Percentiles rank a stretch among this genome's conserved stretches.
Conservation (phyloP, 2,329 filamentous ascomycete species). For the Cordyceps fumosorosea region DNA sequence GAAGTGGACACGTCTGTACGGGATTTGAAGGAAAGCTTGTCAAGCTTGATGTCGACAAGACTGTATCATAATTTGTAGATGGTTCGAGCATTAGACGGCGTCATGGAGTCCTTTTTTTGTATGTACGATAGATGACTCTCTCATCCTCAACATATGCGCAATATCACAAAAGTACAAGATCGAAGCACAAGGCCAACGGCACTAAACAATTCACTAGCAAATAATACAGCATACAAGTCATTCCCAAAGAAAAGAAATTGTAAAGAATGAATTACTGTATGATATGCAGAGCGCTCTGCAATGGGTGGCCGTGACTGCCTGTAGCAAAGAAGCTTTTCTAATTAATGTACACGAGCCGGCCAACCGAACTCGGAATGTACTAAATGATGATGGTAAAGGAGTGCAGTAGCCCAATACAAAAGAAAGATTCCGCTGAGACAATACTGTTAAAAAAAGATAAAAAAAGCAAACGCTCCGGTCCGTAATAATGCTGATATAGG, state of each 20-base stretch:
- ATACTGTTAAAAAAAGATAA: conserved; percentile 1
- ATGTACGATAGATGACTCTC: conserved; percentile 10
- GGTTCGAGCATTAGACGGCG: conserved; percentile 21
- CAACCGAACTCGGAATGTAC: conserved; percentile 5
- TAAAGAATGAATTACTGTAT: conserved; percentile 4
- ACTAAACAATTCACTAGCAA: background rate
- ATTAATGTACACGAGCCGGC: background rate
- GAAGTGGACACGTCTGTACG: background rate
- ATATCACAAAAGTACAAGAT: background rate
- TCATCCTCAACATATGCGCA: conserved; percentile 10
- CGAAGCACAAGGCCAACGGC: background rate
- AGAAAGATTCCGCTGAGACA: conserved; percentile 3
- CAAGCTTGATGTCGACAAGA: conserved; percentile 23
- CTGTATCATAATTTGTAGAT: conserved; percentile 35
- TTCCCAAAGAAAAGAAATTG: background rate
- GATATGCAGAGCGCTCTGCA: conserved; percentile 7
- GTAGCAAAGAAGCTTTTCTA: background rate
- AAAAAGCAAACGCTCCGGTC: conserved; percentile 12
- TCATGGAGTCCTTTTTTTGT: conserved; percentile 13
- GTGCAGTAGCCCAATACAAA: conserved; percentile 4
- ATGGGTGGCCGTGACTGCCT: background rate
- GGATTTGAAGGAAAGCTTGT: conserved; percentile 15
- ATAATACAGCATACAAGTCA: background rate
- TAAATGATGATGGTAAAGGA: conserved; percentile 2
- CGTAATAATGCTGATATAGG: conserved; percentile 8